Evolutionary conservation across 2,329 filamentous ascomycete genomes (phyloP).

Genomic region (Cladophialophora chaetospira): DNA sequence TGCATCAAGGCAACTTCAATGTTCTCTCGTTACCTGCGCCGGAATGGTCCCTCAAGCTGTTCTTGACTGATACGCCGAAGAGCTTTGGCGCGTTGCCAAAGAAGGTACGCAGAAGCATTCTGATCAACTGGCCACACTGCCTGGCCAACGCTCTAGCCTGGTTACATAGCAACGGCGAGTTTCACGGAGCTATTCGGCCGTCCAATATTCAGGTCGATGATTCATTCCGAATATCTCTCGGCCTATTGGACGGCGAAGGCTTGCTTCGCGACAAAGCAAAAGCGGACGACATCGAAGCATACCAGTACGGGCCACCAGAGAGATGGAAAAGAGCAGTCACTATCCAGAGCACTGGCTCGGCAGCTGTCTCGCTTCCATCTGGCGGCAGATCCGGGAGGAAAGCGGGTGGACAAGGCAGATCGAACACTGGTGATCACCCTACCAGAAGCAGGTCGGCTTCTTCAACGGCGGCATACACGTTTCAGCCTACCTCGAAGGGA

Average conservation of each 20-base stretch:
- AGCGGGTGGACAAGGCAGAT: conserved; percentile 13
- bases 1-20: conserved; percentile 45
- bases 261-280: conserved; percentile 57
- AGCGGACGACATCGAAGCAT: conserved; percentile 57
- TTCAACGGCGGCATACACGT: conserved; percentile 20
- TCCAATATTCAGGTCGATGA: conserved; percentile 62
- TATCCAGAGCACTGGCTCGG: conserved; percentile 39
- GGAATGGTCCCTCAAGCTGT: conserved; percentile 46
- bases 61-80: conserved; percentile 46
- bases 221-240: conserved; percentile 59
- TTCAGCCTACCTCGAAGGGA: conserved; percentile 25
- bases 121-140: conserved; percentile 52
- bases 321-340: conserved; percentile 47
- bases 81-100: conserved; percentile 47
- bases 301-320: conserved; percentile 63
- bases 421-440: conserved; percentile 10
- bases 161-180: conserved; percentile 57
- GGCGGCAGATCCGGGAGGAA: conserved; percentile 45
- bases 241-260: conserved; percentile 59
- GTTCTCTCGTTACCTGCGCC: conserved; percentile 46
- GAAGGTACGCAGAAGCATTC: conserved; percentile 42
- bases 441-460: conserved; percentile 33
- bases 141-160: conserved; percentile 59
- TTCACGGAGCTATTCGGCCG: conserved; percentile 60
- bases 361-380: conserved; percentile 41